These are phyloP conservation scores for Pseudonitzschia delicatissima DNA, from an alignment of 108 stramenopile species.

Conservation along the genomic window DNA sequence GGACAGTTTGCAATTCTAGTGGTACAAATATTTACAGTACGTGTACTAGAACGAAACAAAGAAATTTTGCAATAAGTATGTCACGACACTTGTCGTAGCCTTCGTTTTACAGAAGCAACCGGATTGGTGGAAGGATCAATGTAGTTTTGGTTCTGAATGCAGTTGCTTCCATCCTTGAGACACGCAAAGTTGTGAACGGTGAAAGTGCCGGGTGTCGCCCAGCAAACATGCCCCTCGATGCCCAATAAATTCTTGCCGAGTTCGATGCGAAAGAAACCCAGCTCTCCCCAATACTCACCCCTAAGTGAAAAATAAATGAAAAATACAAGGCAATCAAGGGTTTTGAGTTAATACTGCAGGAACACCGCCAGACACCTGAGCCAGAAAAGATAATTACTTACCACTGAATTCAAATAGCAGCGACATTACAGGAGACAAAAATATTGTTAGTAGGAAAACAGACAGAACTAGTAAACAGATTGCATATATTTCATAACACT, in stretches of 20 bases:
- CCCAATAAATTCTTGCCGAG: constrained; percentile 81
- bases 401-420: no score
- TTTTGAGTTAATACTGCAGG: no score
- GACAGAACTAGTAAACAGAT: background rate
- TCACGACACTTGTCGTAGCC: constrained; percentile 18
- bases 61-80: background rate
- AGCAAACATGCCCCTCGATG: constrained; percentile 73
- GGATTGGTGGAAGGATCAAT: constrained; percentile 39
- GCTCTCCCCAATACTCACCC: constrained; percentile 67
- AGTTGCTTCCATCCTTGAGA: constrained; percentile 52
- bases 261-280: constrained; percentile 67
- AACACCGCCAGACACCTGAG: no score
- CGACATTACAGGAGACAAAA: no score
- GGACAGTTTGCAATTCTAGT: background rate
- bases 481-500: background rate
- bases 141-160: constrained; percentile 21
- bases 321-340: background rate
- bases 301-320: background rate
- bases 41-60: background rate
- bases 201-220: constrained; percentile 77
- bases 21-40: background rate
- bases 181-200: constrained; percentile 54
- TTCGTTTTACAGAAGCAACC: constrained; percentile 3
- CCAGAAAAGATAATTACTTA: no score
- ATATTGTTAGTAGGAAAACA: background rate